Conservation (phyloP, 306 rosid species). For the Amphicarpaea edgeworthii region DNA sequence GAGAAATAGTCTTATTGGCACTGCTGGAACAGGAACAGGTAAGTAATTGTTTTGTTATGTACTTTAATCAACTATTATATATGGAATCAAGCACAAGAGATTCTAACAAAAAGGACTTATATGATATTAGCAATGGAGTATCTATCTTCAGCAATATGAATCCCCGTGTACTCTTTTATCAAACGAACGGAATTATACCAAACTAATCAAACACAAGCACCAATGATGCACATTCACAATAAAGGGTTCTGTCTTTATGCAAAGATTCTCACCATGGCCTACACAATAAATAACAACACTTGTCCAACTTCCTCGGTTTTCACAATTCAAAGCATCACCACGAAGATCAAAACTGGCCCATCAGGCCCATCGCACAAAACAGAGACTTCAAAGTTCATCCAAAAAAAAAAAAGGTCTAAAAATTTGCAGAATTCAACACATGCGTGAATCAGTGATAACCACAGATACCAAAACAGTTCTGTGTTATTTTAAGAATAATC, state of each 20-base stretch:
- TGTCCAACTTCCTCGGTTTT: neutral
- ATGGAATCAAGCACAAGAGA: slow-evolving; percentile 4
- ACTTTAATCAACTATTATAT: too few species aligned
- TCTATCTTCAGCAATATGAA: neutral
- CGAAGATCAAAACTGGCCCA: neutral
- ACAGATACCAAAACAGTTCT: neutral
- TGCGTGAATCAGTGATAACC: neutral
- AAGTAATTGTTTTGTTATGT: too few species aligned
- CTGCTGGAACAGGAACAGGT: too few species aligned
- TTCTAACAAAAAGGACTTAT: neutral
- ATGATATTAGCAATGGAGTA: neutral
- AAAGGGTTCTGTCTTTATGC: neutral
- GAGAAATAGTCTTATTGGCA: too few species aligned
- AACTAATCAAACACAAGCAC: neutral
- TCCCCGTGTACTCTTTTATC: neutral
- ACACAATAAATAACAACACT: neutral
- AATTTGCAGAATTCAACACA: neutral
- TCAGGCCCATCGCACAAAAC: neutral
- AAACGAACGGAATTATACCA: neutral
- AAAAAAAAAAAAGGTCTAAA: too few species aligned
- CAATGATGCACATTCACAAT: neutral
- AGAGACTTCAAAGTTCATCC: too few species aligned
- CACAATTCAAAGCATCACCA: slow-evolving; percentile 2
- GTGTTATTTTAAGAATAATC: too few species aligned
- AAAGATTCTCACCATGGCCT: slow-evolving; percentile 1